These are phyloP conservation scores for Pythium pectinolyticum DNA, from an alignment of 352 stramenopile genomes.

Conservation along the genomic window DNA sequence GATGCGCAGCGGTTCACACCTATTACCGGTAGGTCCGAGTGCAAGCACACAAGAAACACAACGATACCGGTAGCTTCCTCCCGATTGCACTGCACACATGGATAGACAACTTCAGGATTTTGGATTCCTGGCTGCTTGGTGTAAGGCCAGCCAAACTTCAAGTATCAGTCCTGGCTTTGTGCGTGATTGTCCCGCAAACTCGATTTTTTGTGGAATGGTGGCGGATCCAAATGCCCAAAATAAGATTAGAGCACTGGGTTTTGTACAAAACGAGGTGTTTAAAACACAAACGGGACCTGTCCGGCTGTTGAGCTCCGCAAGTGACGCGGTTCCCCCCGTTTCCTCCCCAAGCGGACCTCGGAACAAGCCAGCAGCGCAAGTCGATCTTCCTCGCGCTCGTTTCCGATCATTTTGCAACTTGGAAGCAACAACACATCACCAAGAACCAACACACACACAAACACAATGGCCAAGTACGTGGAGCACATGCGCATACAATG, in stretches of 20 bases:
- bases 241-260: not conserved
- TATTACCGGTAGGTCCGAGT: too few species aligned
- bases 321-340: slow-evolving; percentile 4
- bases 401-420: slow-evolving; percentile 16
- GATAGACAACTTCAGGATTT: not conserved
- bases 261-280: not conserved
- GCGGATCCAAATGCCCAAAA: not conserved
- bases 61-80: too few species aligned
- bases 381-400: not conserved
- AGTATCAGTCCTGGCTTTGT: not conserved
- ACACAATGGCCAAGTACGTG: slow-evolving; percentile 21
- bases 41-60: too few species aligned
- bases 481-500: not conserved
- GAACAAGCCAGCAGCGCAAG: slow-evolving; percentile 8
- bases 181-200: too few species aligned
- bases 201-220: too few species aligned
- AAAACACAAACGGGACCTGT: not conserved
- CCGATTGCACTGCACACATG: too few species aligned
- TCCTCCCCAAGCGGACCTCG: slow-evolving; percentile 2
- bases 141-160: not conserved
- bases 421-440: slow-evolving; percentile 5
- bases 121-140: not conserved
- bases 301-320: slow-evolving; percentile 3
- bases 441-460: slow-evolving; percentile 1
- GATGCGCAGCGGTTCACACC: too few species aligned